phyloP scores from a whole-genome alignment of 169 alveolate species.

The Cytauxzoon felis region DNA sequence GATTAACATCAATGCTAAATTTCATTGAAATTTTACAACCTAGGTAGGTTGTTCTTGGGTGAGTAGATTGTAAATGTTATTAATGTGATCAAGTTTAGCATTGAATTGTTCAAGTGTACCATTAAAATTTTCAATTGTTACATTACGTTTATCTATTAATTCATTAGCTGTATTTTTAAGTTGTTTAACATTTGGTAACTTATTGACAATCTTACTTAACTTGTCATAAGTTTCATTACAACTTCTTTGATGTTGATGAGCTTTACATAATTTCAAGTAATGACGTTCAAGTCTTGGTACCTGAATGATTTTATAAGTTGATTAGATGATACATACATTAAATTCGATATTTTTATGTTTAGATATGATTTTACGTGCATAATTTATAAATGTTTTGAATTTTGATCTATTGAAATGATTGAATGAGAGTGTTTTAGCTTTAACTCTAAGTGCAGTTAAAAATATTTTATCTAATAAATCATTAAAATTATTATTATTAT shows the following conservation, averaged over 20 bases:
- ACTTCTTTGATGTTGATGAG: slow-evolving; percentile 9
- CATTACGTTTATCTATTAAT: neutral
- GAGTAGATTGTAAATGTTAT: slow-evolving; percentile 9
- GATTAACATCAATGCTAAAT: neutral
- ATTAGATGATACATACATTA: slow-evolving; percentile 28
- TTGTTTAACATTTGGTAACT: slow-evolving; percentile 40
- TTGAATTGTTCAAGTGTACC: slow-evolving; percentile 18
- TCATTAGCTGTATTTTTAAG: slow-evolving; percentile 20
- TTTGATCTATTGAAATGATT: slow-evolving; percentile 15
- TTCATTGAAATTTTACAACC: neutral
- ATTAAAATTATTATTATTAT: neutral
- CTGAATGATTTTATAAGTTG: slow-evolving; percentile 3
- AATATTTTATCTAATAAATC: slow-evolving; percentile 25
- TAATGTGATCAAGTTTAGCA: slow-evolving; percentile 37
- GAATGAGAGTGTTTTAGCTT: slow-evolving; percentile 17
- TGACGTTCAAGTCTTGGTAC: slow-evolving; percentile 39
- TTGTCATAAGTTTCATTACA: slow-evolving; percentile 48
- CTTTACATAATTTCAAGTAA: slow-evolving; percentile 1
- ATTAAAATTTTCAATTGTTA: slow-evolving; percentile 9
- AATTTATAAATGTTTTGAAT: slow-evolving; percentile 5
- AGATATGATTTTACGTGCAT: neutral
- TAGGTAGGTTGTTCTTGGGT: neutral
- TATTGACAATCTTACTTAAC: slow-evolving; percentile 35
- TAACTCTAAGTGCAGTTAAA: slow-evolving; percentile 31
- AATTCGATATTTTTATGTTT: slow-evolving; percentile 17